Conservation (phyloP, 495 filamentous ascomycete genomes). For the Xylaria sp. region DNA sequence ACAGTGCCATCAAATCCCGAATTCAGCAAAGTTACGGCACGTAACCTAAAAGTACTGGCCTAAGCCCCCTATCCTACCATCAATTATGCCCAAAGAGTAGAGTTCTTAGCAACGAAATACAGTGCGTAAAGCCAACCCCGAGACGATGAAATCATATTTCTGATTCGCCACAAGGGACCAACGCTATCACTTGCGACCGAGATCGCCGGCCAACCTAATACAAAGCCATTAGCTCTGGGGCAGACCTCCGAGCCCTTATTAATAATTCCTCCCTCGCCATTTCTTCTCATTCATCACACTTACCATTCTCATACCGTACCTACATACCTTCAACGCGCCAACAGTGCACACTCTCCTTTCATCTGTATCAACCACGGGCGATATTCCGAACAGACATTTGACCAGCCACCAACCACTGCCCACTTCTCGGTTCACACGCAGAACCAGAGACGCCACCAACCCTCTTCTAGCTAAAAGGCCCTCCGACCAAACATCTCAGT, state of each 20-base stretch:
- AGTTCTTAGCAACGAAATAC: slow-evolving; percentile 10
- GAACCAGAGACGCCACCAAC: slow-evolving; percentile 17
- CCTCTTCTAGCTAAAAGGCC: not conserved
- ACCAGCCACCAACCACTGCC: not conserved
- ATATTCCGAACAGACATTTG: not conserved
- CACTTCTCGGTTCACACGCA: not conserved
- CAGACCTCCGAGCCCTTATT: slow-evolving; percentile 22
- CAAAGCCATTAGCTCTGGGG: slow-evolving; percentile 36
- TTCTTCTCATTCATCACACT: not conserved
- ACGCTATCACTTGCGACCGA: slow-evolving; percentile 39
- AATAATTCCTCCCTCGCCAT: slow-evolving; percentile 13
- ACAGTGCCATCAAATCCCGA: not conserved
- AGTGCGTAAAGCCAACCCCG: slow-evolving; percentile 33
- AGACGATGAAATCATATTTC: slow-evolving; percentile 41
- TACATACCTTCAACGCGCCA: not conserved
- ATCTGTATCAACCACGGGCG: not conserved
- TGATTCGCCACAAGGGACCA: slow-evolving; percentile 41
- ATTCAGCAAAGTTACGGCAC: not conserved
- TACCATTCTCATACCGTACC: not conserved
- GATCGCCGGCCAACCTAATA: slow-evolving; percentile 38
- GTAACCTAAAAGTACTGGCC: not conserved
- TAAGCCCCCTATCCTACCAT: not conserved
- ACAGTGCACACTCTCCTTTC: not conserved
- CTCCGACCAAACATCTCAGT: slow-evolving; percentile 2
- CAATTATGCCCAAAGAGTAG: not conserved